Evolutionary conservation across 2,329 filamentous ascomycete species (phyloP).

Genomic region (Drechslerella stenobrocha): DNA sequence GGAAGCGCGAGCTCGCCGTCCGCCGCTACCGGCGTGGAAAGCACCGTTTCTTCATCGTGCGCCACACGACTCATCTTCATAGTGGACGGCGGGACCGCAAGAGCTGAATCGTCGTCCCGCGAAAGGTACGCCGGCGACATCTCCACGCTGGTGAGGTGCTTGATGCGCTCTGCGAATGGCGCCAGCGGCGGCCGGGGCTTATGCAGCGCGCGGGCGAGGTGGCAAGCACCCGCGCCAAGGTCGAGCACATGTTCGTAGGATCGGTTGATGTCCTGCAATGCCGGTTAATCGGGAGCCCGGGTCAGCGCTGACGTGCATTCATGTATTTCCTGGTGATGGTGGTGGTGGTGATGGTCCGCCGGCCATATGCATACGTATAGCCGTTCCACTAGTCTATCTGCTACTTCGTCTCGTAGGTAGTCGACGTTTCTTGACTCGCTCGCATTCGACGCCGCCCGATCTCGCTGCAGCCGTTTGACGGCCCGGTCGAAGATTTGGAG

Average conservation of each 20-base stretch:
- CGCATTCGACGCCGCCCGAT: conserved; percentile 73
- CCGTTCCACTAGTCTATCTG: conserved; percentile 78
- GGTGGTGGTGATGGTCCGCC: too few species aligned
- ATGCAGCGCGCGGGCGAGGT: conserved; percentile 80
- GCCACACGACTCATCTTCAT: conserved; percentile 73
- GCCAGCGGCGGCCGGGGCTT: conserved; percentile 64
- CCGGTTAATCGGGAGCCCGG: not conserved
- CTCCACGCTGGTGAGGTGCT: conserved; percentile 76
- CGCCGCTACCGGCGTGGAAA: conserved; percentile 56
- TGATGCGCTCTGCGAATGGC: conserved; percentile 72
- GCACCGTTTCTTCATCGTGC: conserved; percentile 66
- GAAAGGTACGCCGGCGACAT: conserved; percentile 76
- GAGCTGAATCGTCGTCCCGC: conserved; percentile 64
- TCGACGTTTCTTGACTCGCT: conserved; percentile 78
- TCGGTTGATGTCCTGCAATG: conserved; percentile 82
- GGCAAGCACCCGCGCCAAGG: conserved; percentile 92
- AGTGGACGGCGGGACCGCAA: conserved; percentile 70
- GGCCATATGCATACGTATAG: conserved; percentile 65
- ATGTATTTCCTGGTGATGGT: not conserved
- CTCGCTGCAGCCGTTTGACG: conserved; percentile 87
- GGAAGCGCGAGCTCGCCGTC: conserved; percentile 66
- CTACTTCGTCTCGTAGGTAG: conserved; percentile 92
- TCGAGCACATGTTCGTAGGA: conserved; percentile 82
- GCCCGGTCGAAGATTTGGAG: conserved; percentile 87
- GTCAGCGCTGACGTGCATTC: conserved; percentile 10